Evolutionary conservation across 352 stramenopile genomes (phyloP).

Genomic region (Pythium oligandrum): DNA sequence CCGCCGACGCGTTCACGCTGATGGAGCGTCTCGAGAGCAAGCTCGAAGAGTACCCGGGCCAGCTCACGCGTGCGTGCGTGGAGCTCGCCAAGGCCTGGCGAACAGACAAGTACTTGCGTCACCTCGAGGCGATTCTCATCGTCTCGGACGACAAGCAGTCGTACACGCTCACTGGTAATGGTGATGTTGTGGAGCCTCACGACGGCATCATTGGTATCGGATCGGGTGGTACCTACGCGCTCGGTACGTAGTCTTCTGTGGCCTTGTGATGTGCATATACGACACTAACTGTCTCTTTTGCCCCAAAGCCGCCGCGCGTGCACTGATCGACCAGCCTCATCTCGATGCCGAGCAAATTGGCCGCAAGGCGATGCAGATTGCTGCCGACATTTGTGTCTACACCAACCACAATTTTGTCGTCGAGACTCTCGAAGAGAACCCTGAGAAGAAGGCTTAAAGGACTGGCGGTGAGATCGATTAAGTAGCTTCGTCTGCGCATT

Average conservation of each 20-base stretch:
- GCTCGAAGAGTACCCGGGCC: conserved; percentile 97
- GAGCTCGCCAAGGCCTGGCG: conserved; percentile 99
- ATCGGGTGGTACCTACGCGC: conserved; percentile 90
- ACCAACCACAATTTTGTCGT: conserved; percentile 97
- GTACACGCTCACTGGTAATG: conserved; percentile 98
- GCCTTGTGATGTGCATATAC: conserved; percentile 8
- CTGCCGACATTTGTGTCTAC: conserved; percentile 97
- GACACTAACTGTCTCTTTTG: not conserved
- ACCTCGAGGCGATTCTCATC: conserved; percentile 92
- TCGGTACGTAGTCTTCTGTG: conserved; percentile 58
- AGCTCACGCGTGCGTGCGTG: conserved; percentile 95
- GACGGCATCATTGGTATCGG: conserved; percentile 96
- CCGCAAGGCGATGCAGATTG: conserved; percentile 93
- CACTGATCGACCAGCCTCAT: conserved; percentile 92
- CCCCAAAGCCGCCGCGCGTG: conserved; percentile 88
- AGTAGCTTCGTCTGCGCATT: too few relatives aligned
- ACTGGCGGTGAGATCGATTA: conserved; percentile 7
- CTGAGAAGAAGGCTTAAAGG: conserved; percentile 25
- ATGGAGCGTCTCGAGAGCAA: conserved; percentile 98
- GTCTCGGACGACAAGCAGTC: conserved; percentile 95
- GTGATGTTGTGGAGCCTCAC: conserved; percentile 96
- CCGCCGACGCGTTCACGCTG: conserved; percentile 97
- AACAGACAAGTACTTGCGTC: conserved; percentile 98
- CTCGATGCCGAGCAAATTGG: conserved; percentile 93
- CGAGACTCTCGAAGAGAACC: conserved; percentile 81